phyloP scores from a whole-genome alignment of 768 basidiomycete species.

The Serendipita vermifera region DNA sequence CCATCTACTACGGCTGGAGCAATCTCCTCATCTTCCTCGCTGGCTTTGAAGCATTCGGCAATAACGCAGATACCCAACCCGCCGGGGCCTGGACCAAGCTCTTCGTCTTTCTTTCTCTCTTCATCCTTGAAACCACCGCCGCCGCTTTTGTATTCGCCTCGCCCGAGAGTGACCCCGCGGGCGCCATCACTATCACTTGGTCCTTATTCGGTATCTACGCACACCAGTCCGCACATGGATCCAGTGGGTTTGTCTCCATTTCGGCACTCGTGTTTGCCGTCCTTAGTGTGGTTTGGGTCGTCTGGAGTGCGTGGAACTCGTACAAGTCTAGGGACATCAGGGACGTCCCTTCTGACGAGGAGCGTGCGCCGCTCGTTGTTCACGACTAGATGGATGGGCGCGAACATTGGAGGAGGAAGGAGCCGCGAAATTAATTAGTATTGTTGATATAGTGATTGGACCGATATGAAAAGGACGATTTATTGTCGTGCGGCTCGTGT shows the following conservation, averaged over 20 bases:
- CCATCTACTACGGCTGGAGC: slow-evolving; percentile 27
- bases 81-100: slow-evolving; percentile 30
- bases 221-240: slow-evolving; percentile 12
- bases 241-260: slow-evolving; percentile 30
- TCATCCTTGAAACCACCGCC: slow-evolving; percentile 28
- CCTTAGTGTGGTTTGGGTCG: slow-evolving; percentile 29
- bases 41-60: slow-evolving; percentile 25
- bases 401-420: too few species aligned
- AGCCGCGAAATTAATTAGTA: too few species aligned
- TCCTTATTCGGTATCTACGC: slow-evolving; percentile 31
- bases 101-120: slow-evolving; percentile 31
- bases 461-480: too few species aligned
- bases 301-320: slow-evolving; percentile 24
- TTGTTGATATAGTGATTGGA: too few species aligned
- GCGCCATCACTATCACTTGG: slow-evolving; percentile 31
- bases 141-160: slow-evolving; percentile 32
- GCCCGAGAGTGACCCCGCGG: slow-evolving; percentile 30
- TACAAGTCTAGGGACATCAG: slow-evolving; percentile 16
- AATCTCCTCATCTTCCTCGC: slow-evolving; percentile 21
- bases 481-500: too few species aligned
- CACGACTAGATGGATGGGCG: too few species aligned
- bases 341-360: slow-evolving; percentile 26
- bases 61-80: slow-evolving; percentile 27
- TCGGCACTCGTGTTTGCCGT: slow-evolving; percentile 30
- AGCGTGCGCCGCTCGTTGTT: slow-evolving; percentile 30